Evolutionary conservation across 805 yeast genomes (phyloP).

Genomic region (Teunomyces lycoperdinae): DNA sequence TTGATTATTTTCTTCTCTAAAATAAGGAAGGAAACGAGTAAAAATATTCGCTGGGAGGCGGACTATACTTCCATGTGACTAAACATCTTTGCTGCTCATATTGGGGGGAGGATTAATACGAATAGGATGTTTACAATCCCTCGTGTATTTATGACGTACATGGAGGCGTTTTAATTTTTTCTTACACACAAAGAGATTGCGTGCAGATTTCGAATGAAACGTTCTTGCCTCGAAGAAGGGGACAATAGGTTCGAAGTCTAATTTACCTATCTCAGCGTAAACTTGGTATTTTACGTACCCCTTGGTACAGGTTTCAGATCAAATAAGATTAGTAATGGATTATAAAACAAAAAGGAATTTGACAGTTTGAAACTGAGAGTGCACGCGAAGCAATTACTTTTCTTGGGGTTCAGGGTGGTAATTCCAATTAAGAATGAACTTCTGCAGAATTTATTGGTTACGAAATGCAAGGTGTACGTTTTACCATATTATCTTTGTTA

Average conservation of each 20-base stretch:
- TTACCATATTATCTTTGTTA: neutral
- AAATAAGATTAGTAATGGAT: neutral
- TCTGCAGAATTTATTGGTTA: neutral
- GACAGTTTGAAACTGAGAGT: neutral
- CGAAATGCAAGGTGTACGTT: neutral
- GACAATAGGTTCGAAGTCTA: neutral
- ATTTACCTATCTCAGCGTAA: neutral
- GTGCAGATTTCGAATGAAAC: neutral
- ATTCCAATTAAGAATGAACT: neutral
- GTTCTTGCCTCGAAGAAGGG: neutral
- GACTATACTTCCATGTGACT: constrained; percentile 1
- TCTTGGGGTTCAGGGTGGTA: neutral
- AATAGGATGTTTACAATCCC: neutral
- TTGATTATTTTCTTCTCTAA: constrained; percentile 1
- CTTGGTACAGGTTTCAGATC: neutral
- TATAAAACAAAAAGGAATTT: neutral
- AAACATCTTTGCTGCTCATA: neutral
- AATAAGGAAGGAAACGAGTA: neutral
- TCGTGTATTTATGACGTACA: neutral
- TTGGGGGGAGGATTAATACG: neutral
- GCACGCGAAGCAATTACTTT: neutral
- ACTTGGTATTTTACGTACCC: neutral
- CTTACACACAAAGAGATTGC: neutral
- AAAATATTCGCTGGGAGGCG: neutral
- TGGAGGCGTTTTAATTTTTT: neutral